Evolutionary conservation across 1,284 basidiomycete genomes (phyloP), one percentile per base, ranked within the genome.

Genomic region (Malassezia japonica): DNA sequence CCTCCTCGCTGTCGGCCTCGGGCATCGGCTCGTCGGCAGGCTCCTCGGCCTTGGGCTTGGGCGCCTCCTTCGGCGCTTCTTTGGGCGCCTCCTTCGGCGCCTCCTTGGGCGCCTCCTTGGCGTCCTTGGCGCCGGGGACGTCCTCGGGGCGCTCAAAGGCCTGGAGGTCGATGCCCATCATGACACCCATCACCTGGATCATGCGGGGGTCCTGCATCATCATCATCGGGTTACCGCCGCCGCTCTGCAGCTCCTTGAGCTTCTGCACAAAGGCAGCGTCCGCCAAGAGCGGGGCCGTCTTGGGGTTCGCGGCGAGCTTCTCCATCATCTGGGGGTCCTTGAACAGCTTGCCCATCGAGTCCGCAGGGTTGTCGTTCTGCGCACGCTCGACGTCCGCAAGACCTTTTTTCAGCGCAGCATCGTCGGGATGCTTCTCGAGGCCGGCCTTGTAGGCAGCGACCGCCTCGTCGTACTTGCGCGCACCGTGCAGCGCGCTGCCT

Each of bases 111-210:
- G 34, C 48, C 18, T 56, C 50, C 37, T 48, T 44, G 29, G 62
- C 57, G 50, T 80, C 67, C 37, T 82, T 83, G 3, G 82, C 79
- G 5, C 86, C 85, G 46, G 85, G 76, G 52, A 87, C 86, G 53
- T 84, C 80, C 76, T 88, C 86, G 23, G 85, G 83, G 50, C 89
- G 80, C 52, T 82, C 79, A 74, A 87, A 87, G 44, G 85, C 88
- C 74, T 87, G 83, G 73, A 96, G 81, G 74, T 96, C 89, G 62
- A 96, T 81, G 41, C 89, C 89, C 86, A 95, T 90, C 55, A 89
- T 79, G 9, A 83, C 91, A 57, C 91, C 91, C 55, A 95, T 79
- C 18, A 90, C 89, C 65, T 75, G 73, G 60, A 95, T 86, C 87
- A 94, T 92, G 54, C 91, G 81, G 31, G 90, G 83, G 75, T 96